Percentiles rank a stretch among this genome's conserved stretches.
These are phyloP conservation scores for Rugonectria rugulosa DNA, from an alignment of 2,329 filamentous ascomycete genomes.

Conservation along the genomic window DNA sequence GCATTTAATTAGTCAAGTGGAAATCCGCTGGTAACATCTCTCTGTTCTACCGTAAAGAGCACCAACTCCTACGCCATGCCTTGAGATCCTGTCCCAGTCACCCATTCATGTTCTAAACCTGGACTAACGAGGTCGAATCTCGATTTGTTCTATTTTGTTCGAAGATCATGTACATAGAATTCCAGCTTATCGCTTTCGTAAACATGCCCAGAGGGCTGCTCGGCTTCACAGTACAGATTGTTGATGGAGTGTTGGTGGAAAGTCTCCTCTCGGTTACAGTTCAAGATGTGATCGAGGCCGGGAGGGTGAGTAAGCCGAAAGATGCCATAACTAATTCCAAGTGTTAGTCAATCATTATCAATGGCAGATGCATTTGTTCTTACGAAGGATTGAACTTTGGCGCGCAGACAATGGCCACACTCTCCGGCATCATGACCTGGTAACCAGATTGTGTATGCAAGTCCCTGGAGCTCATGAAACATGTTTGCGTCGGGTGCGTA, in stretches of 20 bases:
- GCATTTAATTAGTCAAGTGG: constrained; percentile 2
- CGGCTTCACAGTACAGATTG: constrained; percentile 80
- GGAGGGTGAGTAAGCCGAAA: constrained; percentile 95
- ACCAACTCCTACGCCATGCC: constrained; percentile 37
- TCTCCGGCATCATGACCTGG: constrained; percentile 95
- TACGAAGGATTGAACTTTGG: constrained; percentile 80
- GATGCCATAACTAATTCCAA: constrained; percentile 76
- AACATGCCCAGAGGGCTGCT: constrained; percentile 72
- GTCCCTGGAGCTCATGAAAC: constrained; percentile 96
- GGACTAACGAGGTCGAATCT: constrained; percentile 3
- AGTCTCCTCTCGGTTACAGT: constrained; percentile 77
- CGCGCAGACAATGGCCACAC: constrained; percentile 95
- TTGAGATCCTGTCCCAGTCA: background rate
- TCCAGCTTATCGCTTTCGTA: constrained; percentile 72
- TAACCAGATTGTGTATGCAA: constrained; percentile 94
- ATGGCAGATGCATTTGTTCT: constrained; percentile 39
- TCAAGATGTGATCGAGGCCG: constrained; percentile 82
- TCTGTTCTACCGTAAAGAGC: background rate
- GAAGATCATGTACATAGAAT: constrained; percentile 64
- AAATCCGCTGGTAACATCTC: background rate
- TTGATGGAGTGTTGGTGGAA: constrained; percentile 79
- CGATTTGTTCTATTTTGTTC: constrained; percentile 40
- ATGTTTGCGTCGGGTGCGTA: constrained; percentile 94
- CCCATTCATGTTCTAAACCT: background rate
- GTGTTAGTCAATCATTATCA: background rate